Evolutionary conservation across 2,329 filamentous ascomycete genomes (phyloP), one percentile per base, ranked within the genome.

Genomic region (Epichloe gansuensis): DNA sequence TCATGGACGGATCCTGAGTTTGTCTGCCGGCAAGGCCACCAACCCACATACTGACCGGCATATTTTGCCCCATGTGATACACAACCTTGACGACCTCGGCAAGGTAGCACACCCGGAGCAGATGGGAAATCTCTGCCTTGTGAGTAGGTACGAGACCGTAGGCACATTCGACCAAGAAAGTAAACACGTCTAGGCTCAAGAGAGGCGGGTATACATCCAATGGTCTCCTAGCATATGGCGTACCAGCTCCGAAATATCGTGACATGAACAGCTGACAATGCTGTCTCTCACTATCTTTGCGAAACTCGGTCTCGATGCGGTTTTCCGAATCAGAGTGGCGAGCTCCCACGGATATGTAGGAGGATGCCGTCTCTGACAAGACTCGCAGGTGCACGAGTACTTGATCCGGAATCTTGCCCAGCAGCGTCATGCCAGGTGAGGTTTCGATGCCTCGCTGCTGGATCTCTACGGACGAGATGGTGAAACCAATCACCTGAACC

Each of bases 21-120:
- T 71, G 65, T 15, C 69, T 66, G 52, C 68, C 69, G 51, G 69
- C 62, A 50, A 78, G 67, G 43, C 66, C 67, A 27, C 70, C 67
- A 11, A 77, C 61, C 73, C 76, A 82, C 50, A 66, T 68, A 5
- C 70, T 66, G 3, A 69, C 63, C 0, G 76, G 71, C 46, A 80
- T 74, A 60, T 79, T 80, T 47, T 73, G 74, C 25, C 74, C 72
- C 64, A 81, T 73, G 60, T 79, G 73, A 55, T 74, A 75, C 15
- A 89, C 76, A 5, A 89, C 82, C 68, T 95, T 94, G 54, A 94
- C 81, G 53, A 98, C 81, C 68, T 98, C 93, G 3, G 88, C 88
- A 51, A 95, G 76, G 63, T 95, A 96, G 69, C 89, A 96, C 45
- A 97, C 73, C 39, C 85, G 82, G 48, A 97, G 69, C 49, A 97